Evolutionary conservation across 2,329 filamentous ascomycete species (phyloP), one percentile per base, ranked within the genome.

Genomic region (Ophiostoma ulmi): DNA sequence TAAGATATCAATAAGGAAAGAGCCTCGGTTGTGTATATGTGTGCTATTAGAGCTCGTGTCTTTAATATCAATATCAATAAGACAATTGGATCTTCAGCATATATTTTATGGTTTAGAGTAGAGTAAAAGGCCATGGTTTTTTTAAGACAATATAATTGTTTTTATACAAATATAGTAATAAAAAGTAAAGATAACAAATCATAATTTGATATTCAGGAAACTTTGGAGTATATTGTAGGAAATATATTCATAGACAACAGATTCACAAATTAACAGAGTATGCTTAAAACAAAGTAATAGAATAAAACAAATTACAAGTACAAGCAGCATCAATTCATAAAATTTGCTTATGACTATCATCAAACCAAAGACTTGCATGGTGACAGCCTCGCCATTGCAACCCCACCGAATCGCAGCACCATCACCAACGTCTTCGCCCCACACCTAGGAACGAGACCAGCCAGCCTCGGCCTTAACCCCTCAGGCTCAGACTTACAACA

Each of bases 381-480:
- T 58, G 52, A 58, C 52, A 58, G 52, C 52, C 52, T 58, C 52
- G 52, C 52, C 52, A 48, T 14, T 48, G 5, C 48, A 22, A 6
- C 52, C 52, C 52, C 52, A 58, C 52, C 26, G 52, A 58, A 20
- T 48, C n/a, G 17, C 41, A 17, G 14, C 2, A 3, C 52, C 22
- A 55, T 55, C 52, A 26, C 52, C 52, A 58, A 58, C 44, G 17
- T 26, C 7, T 20, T 10, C n/a, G n/a, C 52, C 52, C 52, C 52
- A 58, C 48, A n/a, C 22, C 11, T 22, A 58, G 52, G 17, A 20
- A 20, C 44, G 44, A 58, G 52, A 5, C 44, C n/a, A 48, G 52
- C 52, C 52, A 58, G 52, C 52, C 52, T 58, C 52, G 52, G 26
- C n/a, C 52, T 58, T 58, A 31, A 58, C 52, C 52, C 52, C 52